Base-by-base conservation (phyloP, 2,329 filamentous ascomycete genomes). In the Aspergillus texensis region DNA sequence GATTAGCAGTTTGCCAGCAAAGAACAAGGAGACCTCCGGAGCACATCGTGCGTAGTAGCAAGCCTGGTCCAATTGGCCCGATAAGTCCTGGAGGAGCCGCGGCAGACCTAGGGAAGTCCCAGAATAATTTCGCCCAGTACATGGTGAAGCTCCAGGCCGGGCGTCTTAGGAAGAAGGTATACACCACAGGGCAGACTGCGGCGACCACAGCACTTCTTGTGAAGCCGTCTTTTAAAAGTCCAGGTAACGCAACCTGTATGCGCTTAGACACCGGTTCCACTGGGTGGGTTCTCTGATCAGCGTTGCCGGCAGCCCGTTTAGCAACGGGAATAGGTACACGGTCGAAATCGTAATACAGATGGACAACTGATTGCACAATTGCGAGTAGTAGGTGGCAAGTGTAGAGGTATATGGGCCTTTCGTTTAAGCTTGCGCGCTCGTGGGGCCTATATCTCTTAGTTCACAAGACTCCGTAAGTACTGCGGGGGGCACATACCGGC, bases 401-500 rank as follows among this genome's bases (percentile, higher is more conserved):
- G 39, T 91, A 88, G 57, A 97, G 82, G 74, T 93, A 95, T 30
- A 98, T 85, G 0, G 93, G 90, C 67, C 91, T 87, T 81, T 98
- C 94, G 75, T 98, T 98, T 63, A 97, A 80, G 58, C 88, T 85
- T 24, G 90, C 85, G 41, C 93, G 86, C 75, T 95, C 92, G 68
- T 85, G 83, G 12, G 80, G 74, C 64, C 80, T 82, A 26, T 41
- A 72, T 62, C 65, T 63, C 21, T 48, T 62, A 46, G 48, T 36
- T 65, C 62, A 58, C 19, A 56, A 19, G n/a, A 19, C 9, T 54
- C 30, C n/a, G 21, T n/a, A 16, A 12, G 46, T 28, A 21, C 19
- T 46, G 55, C 46, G 45, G 55, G 32, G 50, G 48, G 11, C 21
- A 85, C 89, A 65, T 82, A 88, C 77, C 86, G 88, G 65, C 85